Percentiles rank a stretch among this genome's conserved stretches.
Evolutionary conservation across 78 protist species (phyloP).

Genomic region (Dictyostelium purpureum): DNA sequence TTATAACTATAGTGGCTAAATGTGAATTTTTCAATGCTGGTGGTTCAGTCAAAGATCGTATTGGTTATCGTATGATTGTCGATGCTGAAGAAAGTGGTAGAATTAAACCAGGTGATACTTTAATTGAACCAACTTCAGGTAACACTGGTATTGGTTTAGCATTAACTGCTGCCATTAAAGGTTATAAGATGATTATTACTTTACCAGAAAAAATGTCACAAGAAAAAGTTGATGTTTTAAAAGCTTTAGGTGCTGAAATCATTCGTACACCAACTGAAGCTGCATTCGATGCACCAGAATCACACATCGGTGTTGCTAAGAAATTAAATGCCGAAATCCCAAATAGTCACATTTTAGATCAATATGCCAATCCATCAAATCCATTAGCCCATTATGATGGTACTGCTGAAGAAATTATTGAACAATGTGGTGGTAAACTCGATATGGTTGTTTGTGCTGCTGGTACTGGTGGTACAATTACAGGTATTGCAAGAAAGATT

Average conservation of each 20-base stretch:
- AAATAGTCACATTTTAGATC: slow-evolving; percentile 84
- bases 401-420: slow-evolving; percentile 95
- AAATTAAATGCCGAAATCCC: slow-evolving; percentile 86
- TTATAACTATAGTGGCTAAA: slow-evolving; percentile 88
- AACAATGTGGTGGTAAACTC: slow-evolving; percentile 88
- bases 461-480: slow-evolving; percentile 99
- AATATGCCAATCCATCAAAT: slow-evolving; percentile 93
- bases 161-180: slow-evolving; percentile 94
- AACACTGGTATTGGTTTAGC: slow-evolving; percentile 99
- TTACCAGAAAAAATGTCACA: slow-evolving; percentile 97
- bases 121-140: slow-evolving; percentile 98
- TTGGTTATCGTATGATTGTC: slow-evolving; percentile 91
- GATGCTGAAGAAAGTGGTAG: slow-evolving; percentile 95
- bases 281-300: slow-evolving; percentile 92
- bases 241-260: slow-evolving; percentile 95
- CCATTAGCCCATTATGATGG: slow-evolving; percentile 93
- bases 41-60: slow-evolving; percentile 97
- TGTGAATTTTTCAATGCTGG: slow-evolving; percentile 98
- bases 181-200: slow-evolving; percentile 96
- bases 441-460: slow-evolving; percentile 94
- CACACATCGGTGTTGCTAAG: slow-evolving; percentile 93
- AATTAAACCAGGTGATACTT: slow-evolving; percentile 93
- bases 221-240: slow-evolving; percentile 92
- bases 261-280: slow-evolving; percentile 96
- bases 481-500: slow-evolving; percentile 93